These are phyloP conservation scores for Melastoma candidum DNA, from an alignment of 441 rosid genomes.

Conservation along the genomic window DNA sequence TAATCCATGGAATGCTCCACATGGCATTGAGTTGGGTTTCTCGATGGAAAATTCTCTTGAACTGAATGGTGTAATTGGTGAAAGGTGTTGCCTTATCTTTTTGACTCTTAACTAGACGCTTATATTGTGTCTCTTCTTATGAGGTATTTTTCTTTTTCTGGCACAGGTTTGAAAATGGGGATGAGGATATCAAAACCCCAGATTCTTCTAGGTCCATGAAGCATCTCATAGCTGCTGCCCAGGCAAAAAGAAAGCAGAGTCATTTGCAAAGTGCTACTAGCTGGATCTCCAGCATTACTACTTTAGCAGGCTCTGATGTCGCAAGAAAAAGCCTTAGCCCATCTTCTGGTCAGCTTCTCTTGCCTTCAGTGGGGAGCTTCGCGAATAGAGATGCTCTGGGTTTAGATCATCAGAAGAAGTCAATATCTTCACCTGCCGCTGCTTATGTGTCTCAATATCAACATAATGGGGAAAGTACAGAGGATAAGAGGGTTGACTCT, in stretches of 20 bases:
- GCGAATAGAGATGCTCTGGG: constrained; percentile 37
- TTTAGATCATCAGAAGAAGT: constrained; percentile 26
- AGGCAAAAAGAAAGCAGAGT: constrained; percentile 85
- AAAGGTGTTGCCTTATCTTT: constrained; percentile 31
- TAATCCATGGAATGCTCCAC: constrained; percentile 39
- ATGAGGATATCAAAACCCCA: constrained; percentile 55
- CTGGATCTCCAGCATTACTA: constrained; percentile 38
- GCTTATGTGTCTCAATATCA: constrained; percentile 36
- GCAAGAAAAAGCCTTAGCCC: constrained; percentile 58
- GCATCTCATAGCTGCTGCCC: constrained; percentile 97
- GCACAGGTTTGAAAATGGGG: constrained; percentile 38
- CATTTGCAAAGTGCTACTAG: constrained; percentile 49
- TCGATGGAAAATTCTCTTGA: constrained; percentile 32
- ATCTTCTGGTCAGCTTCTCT: constrained; percentile 33
- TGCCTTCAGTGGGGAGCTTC: constrained; percentile 28
- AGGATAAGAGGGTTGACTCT: constrained; percentile 71
- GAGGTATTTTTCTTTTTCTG: constrained; percentile 7
- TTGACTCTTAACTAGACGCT: constrained; percentile 8
- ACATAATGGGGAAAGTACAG: constrained; percentile 53
- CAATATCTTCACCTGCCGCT: constrained; percentile 49
- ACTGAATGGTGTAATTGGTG: constrained; percentile 29
- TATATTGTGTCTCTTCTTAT: constrained; percentile 7
- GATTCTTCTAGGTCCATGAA: constrained; percentile 75
- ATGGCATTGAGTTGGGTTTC: constrained; percentile 24
- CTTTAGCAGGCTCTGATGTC: constrained; percentile 30